These are phyloP conservation scores for Hypoxylon sp. DNA, from an alignment of 2,329 filamentous ascomycete genomes.

Conservation along the genomic window DNA sequence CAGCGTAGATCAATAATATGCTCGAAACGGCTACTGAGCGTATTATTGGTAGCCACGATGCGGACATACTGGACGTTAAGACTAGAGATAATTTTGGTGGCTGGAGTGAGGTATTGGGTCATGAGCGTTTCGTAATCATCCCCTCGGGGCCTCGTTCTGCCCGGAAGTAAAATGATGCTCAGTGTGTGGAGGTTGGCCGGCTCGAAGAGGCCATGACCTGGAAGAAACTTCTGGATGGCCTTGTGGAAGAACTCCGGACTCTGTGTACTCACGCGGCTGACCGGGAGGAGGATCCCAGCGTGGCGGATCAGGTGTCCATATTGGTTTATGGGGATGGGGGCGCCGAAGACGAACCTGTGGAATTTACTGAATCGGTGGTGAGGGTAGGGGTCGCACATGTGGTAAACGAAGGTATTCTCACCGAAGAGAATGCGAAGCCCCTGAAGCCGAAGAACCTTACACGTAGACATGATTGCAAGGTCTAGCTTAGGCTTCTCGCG, in stretches of 20 bases:
- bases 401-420: slow-evolving; percentile 64
- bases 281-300: slow-evolving; percentile 61
- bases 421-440: slow-evolving; percentile 62
- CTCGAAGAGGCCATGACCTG: slow-evolving; percentile 38
- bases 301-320: slow-evolving; percentile 60
- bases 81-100: slow-evolving; percentile 52
- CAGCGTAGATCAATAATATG: slow-evolving; percentile 45
- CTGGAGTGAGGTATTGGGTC: slow-evolving; percentile 55
- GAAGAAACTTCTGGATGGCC: slow-evolving; percentile 58
- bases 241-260: slow-evolving; percentile 53
- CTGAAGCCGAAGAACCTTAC: slow-evolving; percentile 56
- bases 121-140: background rate
- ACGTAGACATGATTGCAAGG: slow-evolving; percentile 58
- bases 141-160: slow-evolving; percentile 18
- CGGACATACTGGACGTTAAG: slow-evolving; percentile 58
- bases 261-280: slow-evolving; percentile 55
- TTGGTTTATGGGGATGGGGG: slow-evolving; percentile 55
- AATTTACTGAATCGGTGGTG: slow-evolving; percentile 29
- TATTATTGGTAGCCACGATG: slow-evolving; percentile 54
- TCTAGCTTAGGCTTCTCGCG: slow-evolving; percentile 53
- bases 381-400: slow-evolving; percentile 58
- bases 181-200: slow-evolving; percentile 59
- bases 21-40: slow-evolving; percentile 38
- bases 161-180: slow-evolving; percentile 60
- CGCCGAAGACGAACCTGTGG: slow-evolving; percentile 52